These are phyloP conservation scores for Evernia prunastri DNA, from an alignment of 495 filamentous ascomycete genomes.

Conservation along the genomic window DNA sequence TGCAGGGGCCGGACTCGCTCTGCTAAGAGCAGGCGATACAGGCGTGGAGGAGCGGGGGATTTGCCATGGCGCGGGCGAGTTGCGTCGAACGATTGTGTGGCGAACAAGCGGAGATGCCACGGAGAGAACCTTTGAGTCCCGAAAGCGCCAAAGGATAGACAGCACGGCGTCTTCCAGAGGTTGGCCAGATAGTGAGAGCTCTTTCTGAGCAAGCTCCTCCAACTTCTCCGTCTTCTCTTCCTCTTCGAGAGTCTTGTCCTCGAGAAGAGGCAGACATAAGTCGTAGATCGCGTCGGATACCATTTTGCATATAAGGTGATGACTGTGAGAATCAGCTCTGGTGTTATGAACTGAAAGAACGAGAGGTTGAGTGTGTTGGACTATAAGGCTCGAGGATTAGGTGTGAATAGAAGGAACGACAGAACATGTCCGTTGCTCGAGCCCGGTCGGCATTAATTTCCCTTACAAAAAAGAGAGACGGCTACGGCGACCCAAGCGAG, in stretches of 20 bases:
- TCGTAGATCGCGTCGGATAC: slow-evolving; percentile 89
- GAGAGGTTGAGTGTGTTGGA: not conserved
- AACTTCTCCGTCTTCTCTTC: slow-evolving; percentile 94
- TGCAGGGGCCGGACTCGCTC: slow-evolving; percentile 70
- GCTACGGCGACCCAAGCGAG: not conserved
- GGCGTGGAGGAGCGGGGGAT: slow-evolving; percentile 62
- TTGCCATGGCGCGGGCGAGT: slow-evolving; percentile 92
- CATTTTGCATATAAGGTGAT: slow-evolving; percentile 45
- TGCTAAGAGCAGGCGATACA: slow-evolving; percentile 69
- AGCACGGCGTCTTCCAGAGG: slow-evolving; percentile 84
- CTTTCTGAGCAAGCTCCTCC: slow-evolving; percentile 74
- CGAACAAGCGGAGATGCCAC: slow-evolving; percentile 75
- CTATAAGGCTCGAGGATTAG: slow-evolving; percentile 3
- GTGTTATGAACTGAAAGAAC: not conserved
- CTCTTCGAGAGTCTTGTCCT: slow-evolving; percentile 75
- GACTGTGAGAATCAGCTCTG: not conserved
- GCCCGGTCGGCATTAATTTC: slow-evolving; percentile 10
- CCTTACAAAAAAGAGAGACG: not conserved
- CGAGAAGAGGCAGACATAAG: slow-evolving; percentile 78
- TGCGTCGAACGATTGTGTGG: slow-evolving; percentile 80
- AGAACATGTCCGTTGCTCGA: slow-evolving; percentile 5
- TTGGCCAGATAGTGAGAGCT: slow-evolving; percentile 69
- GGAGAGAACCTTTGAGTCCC: slow-evolving; percentile 66
- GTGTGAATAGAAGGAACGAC: slow-evolving; percentile 15
- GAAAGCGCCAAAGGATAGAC: slow-evolving; percentile 86